Conservation (phyloP, 1,139 yeast genomes). For the Yamadazyma spencermartinsiae region DNA sequence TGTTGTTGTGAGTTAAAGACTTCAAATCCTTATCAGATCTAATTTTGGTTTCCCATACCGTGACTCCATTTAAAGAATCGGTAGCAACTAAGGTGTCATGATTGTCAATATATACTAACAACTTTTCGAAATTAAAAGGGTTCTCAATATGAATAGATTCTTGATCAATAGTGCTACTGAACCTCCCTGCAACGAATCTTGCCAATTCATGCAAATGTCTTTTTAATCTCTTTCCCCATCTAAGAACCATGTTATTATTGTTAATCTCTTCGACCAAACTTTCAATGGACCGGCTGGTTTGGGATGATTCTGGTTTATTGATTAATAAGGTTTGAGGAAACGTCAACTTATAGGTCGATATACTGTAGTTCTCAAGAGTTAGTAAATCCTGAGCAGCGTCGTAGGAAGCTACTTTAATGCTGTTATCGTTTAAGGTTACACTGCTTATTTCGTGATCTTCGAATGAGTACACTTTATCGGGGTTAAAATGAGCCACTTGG, state of each 20-base stretch:
- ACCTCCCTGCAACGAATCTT: constrained; percentile 19
- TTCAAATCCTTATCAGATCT: constrained; percentile 13
- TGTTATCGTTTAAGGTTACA: constrained; percentile 6
- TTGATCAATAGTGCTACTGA: constrained; percentile 7
- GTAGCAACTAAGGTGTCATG: constrained; percentile 26
- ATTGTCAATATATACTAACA: constrained; percentile 28
- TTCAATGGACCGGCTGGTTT: constrained; percentile 28
- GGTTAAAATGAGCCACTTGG: constrained; percentile 4
- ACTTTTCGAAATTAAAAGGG: constrained; percentile 37
- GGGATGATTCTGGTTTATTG: constrained; percentile 31
- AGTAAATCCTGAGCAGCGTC: constrained; percentile 9
- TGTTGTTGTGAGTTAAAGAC: constrained; percentile 20
- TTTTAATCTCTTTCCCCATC: constrained; percentile 32
- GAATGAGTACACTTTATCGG: constrained; percentile 11
- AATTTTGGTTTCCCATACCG: constrained; percentile 27
- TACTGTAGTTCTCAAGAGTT: background rate
- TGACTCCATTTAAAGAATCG: constrained; percentile 29
- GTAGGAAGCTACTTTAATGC: constrained; percentile 7
- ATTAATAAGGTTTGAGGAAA: constrained; percentile 21
- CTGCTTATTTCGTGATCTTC: constrained; percentile 12
- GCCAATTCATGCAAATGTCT: constrained; percentile 42
- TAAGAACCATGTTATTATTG: constrained; percentile 23
- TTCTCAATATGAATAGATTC: constrained; percentile 14
- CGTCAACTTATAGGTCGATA: constrained; percentile 10
- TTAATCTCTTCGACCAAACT: constrained; percentile 33